A percentile compares a stretch with the other conserved stretches of the same genome.
Evolutionary conservation across 306 rosid species (phyloP).

Genomic region (Chamaecrista fasciculata): DNA sequence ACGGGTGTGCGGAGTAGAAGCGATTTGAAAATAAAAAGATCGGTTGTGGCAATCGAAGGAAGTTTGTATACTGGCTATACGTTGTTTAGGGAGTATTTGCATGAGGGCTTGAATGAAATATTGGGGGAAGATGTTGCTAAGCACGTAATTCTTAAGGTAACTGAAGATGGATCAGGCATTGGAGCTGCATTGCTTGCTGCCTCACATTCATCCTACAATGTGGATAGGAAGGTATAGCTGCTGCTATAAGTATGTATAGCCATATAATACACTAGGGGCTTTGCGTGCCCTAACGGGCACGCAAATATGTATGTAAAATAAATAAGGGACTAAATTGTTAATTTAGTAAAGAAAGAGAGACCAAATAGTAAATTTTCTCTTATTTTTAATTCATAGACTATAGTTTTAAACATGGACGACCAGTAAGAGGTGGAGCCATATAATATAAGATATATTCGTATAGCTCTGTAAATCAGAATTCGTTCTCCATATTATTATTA

Average conservation of each 20-base stretch:
- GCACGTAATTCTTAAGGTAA: slow-evolving; percentile 68
- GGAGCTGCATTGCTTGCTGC: slow-evolving; percentile 93
- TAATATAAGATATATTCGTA: slow-evolving; percentile 42
- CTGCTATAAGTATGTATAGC: slow-evolving; percentile 52
- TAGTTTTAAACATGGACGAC: too few species aligned
- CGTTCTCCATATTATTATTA: slow-evolving; percentile 51
- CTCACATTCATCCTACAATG: slow-evolving; percentile 57
- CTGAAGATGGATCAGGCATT: slow-evolving; percentile 84
- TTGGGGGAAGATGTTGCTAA: slow-evolving; percentile 74
- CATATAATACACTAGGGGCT: neutral
- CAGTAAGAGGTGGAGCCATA: too few species aligned
- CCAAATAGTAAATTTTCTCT: too few species aligned
- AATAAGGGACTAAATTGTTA: too few species aligned
- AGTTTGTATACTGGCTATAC: slow-evolving; percentile 70
- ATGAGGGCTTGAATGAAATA: slow-evolving; percentile 73
- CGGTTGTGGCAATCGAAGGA: slow-evolving; percentile 82
- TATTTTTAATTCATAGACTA: too few species aligned
- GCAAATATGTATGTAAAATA: too few species aligned
- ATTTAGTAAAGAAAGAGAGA: too few species aligned
- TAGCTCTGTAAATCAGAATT: slow-evolving; percentile 81
- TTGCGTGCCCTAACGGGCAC: too few species aligned
- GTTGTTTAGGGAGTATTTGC: slow-evolving; percentile 72
- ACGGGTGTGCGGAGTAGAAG: slow-evolving; percentile 71
- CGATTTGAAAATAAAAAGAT: slow-evolving; percentile 57
- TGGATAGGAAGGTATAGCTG: slow-evolving; percentile 69